Evolutionary conservation across 2,329 filamentous ascomycete genomes (phyloP).

Genomic region (Sclerotinia glacialis): DNA sequence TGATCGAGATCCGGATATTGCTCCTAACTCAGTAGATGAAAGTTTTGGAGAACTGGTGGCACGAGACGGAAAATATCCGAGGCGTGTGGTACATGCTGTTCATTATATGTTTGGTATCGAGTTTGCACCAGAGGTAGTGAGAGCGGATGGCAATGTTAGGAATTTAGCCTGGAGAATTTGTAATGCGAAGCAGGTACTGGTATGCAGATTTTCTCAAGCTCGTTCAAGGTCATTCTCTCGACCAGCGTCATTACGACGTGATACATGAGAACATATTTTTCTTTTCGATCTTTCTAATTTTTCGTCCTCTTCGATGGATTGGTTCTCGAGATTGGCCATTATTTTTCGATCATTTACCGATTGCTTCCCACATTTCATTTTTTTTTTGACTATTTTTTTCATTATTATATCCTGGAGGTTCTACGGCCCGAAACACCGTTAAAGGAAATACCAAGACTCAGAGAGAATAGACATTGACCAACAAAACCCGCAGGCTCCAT

Average conservation of each 20-base stretch:
- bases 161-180: slow-evolving; percentile 93
- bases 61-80: slow-evolving; percentile 82
- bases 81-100: slow-evolving; percentile 88
- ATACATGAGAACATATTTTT: slow-evolving; percentile 43
- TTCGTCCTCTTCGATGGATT: neutral
- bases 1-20: slow-evolving; percentile 86
- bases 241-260: neutral
- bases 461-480: slow-evolving; percentile 15
- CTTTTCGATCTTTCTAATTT: neutral
- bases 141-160: slow-evolving; percentile 83
- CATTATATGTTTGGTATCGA: slow-evolving; percentile 97
- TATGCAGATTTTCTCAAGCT: slow-evolving; percentile 42
- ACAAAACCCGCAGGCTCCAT: slow-evolving; percentile 33
- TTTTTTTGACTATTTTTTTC: neutral
- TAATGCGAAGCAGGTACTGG: slow-evolving; percentile 92
- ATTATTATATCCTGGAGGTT: neutral
- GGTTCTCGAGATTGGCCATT: neutral
- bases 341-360: neutral
- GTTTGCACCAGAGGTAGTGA: slow-evolving; percentile 87
- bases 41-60: slow-evolving; percentile 82
- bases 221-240: neutral
- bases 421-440: neutral
- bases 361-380: neutral
- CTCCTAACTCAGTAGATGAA: slow-evolving; percentile 75
- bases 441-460: neutral